Evolutionary conservation across 2,329 filamentous ascomycete genomes (phyloP).

Genomic region (Aspergillus clavatus): DNA sequence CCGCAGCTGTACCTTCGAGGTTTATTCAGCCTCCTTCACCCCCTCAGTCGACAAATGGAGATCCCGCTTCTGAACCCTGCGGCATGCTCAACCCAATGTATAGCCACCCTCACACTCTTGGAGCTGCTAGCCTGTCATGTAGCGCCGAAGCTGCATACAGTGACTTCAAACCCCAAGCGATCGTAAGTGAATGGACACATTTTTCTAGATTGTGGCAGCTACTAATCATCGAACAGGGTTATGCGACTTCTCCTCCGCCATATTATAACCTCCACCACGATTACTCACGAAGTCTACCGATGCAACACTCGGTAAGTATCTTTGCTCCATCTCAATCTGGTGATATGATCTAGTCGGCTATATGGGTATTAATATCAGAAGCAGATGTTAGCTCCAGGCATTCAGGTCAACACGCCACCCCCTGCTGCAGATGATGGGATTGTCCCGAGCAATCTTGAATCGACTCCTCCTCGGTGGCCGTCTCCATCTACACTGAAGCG

Average conservation of each 20-base stretch:
- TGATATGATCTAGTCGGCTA: not conserved
- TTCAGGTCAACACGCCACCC: constrained; percentile 23
- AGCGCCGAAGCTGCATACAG: constrained; percentile 8
- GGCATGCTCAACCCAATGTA: constrained; percentile 14
- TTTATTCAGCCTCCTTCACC: constrained; percentile 26
- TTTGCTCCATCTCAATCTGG: not conserved
- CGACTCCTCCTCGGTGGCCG: constrained; percentile 15
- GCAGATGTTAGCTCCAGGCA: constrained; percentile 16
- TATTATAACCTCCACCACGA: constrained; percentile 12
- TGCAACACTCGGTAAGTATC: constrained; percentile 21
- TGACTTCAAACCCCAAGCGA: constrained; percentile 9
- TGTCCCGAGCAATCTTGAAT: constrained; percentile 6
- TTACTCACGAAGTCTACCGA: constrained; percentile 13
- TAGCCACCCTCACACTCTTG: constrained; percentile 4
- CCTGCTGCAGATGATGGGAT: constrained; percentile 18
- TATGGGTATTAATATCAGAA: not conserved
- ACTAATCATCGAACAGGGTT: constrained; percentile 12
- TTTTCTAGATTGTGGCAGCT: not conserved
- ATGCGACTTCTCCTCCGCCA: constrained; percentile 12
- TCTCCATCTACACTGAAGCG: constrained; percentile 14
- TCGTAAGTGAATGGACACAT: constrained; percentile 16
- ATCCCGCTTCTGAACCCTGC: constrained; percentile 14
- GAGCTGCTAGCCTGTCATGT: constrained; percentile 2
- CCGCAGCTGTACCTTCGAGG: constrained; percentile 6
- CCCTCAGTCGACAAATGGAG: constrained; percentile 25